Percentiles rank a stretch among this genome's conserved stretches.
Evolutionary conservation across 1,284 basidiomycete genomes (phyloP).

Genomic region (Ustilago sp.): DNA sequence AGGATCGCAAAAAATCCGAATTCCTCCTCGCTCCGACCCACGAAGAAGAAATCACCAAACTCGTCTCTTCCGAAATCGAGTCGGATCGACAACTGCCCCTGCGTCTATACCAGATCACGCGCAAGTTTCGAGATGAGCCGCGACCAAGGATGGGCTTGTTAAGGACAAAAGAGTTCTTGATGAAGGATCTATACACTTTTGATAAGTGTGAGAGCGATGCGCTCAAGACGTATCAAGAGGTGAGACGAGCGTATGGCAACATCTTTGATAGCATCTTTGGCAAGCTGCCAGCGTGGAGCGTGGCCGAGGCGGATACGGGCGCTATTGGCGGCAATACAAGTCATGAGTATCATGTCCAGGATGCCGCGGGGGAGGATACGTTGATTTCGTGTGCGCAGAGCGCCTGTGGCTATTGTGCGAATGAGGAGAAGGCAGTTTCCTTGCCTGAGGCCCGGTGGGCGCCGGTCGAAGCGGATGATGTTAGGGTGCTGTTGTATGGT

Average conservation of each 20-base stretch:
- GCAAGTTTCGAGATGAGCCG: conserved; percentile 70
- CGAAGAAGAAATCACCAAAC: conserved; percentile 70
- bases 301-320: conserved; percentile 70
- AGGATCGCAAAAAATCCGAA: conserved; percentile 64
- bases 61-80: conserved; percentile 64
- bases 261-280: conserved; percentile 64
- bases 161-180: conserved; percentile 69
- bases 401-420: conserved; percentile 66
- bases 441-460: conserved; percentile 24
- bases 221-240: conserved; percentile 61
- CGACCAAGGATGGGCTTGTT: conserved; percentile 69
- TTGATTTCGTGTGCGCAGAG: conserved; percentile 60
- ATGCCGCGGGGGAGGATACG: conserved; percentile 69
- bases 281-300: conserved; percentile 37
- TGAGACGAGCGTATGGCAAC: conserved; percentile 61
- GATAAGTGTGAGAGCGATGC: conserved; percentile 50
- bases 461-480: conserved; percentile 36
- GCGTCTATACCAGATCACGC: conserved; percentile 67
- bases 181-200: conserved; percentile 71
- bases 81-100: conserved; percentile 65
- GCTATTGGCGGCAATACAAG: conserved; percentile 69
- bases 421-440: conserved; percentile 65
- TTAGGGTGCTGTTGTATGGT: conserved; percentile 51
- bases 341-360: conserved; percentile 69
- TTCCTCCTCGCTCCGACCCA: conserved; percentile 69